Evolutionary conservation across 1,139 yeast genomes (phyloP).

Genomic region (Diutina sp.): DNA sequence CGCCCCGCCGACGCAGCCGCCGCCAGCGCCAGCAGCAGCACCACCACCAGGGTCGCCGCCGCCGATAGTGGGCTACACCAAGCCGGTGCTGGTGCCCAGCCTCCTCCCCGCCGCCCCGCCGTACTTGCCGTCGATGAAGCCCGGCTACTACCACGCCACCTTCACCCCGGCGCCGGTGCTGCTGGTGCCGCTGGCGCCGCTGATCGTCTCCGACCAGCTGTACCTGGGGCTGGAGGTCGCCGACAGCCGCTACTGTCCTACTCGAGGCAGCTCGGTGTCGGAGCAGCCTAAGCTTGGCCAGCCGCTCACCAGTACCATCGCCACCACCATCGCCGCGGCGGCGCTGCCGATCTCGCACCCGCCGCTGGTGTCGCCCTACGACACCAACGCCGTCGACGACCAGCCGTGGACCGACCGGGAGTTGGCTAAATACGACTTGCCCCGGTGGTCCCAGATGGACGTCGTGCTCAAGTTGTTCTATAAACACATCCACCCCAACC

Average conservation of each 20-base stretch:
- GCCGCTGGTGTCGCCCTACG: not conserved
- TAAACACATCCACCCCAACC: conserved; percentile 31
- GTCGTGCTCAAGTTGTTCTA: conserved; percentile 34
- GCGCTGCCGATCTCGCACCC: not conserved
- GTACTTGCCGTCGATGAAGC: conserved; percentile 3
- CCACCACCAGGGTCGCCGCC: not conserved
- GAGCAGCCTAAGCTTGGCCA: not conserved
- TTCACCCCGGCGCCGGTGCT: conserved; percentile 3
- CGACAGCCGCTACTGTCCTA: not conserved
- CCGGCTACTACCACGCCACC: not conserved
- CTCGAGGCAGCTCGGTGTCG: not conserved
- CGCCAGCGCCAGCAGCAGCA: not conserved
- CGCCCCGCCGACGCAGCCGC: not conserved
- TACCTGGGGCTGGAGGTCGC: not conserved
- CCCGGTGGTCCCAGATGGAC: conserved; percentile 24
- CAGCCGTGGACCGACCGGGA: conserved; percentile 3
- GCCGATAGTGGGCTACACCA: not conserved
- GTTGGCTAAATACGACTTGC: conserved; percentile 21
- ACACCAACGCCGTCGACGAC: not conserved
- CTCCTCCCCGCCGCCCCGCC: conserved; percentile 5
- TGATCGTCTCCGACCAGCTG: conserved; percentile 2
- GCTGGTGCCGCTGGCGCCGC: conserved; percentile 5
- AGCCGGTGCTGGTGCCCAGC: conserved; percentile 3
- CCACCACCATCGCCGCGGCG: not conserved
- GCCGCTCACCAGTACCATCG: not conserved